Percentiles rank a stretch among this genome's conserved stretches.
Evolutionary conservation across 2,329 filamentous ascomycete species (phyloP).

Genomic region (Botrytis cinerea): DNA sequence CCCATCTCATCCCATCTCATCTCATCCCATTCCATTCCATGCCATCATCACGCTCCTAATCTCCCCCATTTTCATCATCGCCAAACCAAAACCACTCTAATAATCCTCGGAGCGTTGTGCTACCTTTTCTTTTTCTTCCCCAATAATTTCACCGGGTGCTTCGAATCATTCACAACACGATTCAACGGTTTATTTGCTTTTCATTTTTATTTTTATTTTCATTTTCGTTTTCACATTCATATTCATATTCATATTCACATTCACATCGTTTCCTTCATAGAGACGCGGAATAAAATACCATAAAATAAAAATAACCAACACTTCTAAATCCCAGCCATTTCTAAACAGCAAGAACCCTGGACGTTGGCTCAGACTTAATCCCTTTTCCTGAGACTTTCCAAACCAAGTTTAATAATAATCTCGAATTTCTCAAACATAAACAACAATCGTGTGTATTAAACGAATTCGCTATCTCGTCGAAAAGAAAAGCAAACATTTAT

Average conservation of each 20-base stretch:
- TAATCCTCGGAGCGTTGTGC: background rate
- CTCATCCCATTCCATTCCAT: background rate
- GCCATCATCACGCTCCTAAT: background rate
- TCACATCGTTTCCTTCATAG: slow-evolving; percentile 7
- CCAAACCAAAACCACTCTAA: background rate
- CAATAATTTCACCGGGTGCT: background rate
- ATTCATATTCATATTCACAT: background rate
- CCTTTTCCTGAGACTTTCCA: slow-evolving; percentile 16
- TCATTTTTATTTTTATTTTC: no score
- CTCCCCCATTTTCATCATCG: background rate
- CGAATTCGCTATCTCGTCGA: background rate
- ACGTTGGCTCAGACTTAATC: slow-evolving; percentile 18
- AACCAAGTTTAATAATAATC: slow-evolving; percentile 13
- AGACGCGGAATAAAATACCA: background rate
- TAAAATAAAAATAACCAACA: slow-evolving; percentile 11
- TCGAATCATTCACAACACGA: background rate
- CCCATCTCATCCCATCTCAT: background rate
- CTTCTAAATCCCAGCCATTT: slow-evolving; percentile 21
- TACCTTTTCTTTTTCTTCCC: background rate
- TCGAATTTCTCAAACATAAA: slow-evolving; percentile 15
- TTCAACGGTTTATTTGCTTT: background rate
- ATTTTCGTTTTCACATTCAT: background rate
- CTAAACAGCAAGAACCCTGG: slow-evolving; percentile 24
- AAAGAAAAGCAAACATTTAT: background rate
- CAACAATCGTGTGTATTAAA: slow-evolving; percentile 9